Evolutionary conservation across 2,329 filamentous ascomycete species (phyloP).

Genomic region (Sarocladium strictum): DNA sequence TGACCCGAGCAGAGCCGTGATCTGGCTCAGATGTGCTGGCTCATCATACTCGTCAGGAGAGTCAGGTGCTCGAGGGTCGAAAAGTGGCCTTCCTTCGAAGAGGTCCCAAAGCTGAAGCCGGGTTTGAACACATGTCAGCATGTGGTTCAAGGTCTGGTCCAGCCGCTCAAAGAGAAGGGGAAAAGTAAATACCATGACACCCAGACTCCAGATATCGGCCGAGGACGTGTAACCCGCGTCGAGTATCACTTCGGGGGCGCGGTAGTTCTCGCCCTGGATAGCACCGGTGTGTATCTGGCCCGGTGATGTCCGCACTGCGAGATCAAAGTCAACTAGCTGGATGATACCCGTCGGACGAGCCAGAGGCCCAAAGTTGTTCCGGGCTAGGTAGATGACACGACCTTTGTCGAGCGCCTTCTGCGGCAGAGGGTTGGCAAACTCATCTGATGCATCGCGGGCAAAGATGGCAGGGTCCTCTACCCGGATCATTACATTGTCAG

Average conservation of each 20-base stretch:
- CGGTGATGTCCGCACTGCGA: slow-evolving; percentile 10
- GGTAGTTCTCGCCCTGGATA: slow-evolving; percentile 15
- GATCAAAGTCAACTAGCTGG: slow-evolving; percentile 16
- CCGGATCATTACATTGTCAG: slow-evolving; percentile 17
- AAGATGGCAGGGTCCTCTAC: slow-evolving; percentile 15
- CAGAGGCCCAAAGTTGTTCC: slow-evolving; percentile 17
- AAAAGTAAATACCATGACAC: slow-evolving; percentile 16
- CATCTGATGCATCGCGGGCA: slow-evolving; percentile 15
- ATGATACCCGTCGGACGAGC: slow-evolving; percentile 13
- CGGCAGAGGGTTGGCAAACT: slow-evolving; percentile 17
- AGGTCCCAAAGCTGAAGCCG: slow-evolving; percentile 1
- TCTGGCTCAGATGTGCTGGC: background rate
- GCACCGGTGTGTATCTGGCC: slow-evolving; percentile 11
- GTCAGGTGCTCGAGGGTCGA: background rate
- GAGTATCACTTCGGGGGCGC: slow-evolving; percentile 18
- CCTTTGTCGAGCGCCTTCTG: slow-evolving; percentile 13
- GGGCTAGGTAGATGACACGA: slow-evolving; percentile 17
- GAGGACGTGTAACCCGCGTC: slow-evolving; percentile 15
- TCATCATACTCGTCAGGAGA: background rate
- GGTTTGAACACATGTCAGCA: background rate
- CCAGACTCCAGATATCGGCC: slow-evolving; percentile 19
- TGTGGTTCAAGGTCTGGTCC: too few relatives aligned
- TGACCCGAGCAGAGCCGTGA: background rate
- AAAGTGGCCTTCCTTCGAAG: background rate
- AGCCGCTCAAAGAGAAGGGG: background rate